A percentile compares a stretch with the other conserved stretches of the same genome.
phyloP scores from a whole-genome alignment of 805 yeast species.

The Saccharomycopsis babjevae region DNA sequence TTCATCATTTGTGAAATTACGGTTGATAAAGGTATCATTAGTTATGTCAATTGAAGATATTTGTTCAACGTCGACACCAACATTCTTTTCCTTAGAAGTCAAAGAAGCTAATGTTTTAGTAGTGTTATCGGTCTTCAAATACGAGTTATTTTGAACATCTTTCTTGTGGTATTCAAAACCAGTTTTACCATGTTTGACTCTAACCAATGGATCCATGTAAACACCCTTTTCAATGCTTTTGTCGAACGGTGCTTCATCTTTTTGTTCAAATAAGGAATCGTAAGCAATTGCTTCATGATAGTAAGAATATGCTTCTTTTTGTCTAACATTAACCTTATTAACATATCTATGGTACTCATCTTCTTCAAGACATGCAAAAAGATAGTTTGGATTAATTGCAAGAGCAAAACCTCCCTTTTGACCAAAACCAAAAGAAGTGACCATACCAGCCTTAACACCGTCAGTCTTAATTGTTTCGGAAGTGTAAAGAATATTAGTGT shows the following conservation, averaged over 20 bases:
- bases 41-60: slow-evolving; percentile 69
- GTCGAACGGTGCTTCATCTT: slow-evolving; percentile 86
- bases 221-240: slow-evolving; percentile 83
- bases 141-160: slow-evolving; percentile 36
- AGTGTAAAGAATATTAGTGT: slow-evolving; percentile 85
- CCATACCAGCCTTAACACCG: slow-evolving; percentile 94
- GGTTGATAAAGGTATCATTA: slow-evolving; percentile 84
- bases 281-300: slow-evolving; percentile 90
- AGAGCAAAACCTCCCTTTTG: slow-evolving; percentile 98
- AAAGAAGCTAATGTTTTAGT: slow-evolving; percentile 22
- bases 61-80: slow-evolving; percentile 96
- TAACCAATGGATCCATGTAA: slow-evolving; percentile 91
- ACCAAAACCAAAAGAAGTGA: slow-evolving; percentile 98
- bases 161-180: slow-evolving; percentile 40
- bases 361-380: slow-evolving; percentile 72
- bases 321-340: slow-evolving; percentile 63
- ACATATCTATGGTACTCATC: slow-evolving; percentile 62
- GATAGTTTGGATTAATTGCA: slow-evolving; percentile 85
- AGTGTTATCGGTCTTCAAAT: slow-evolving; percentile 15
- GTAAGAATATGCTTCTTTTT: slow-evolving; percentile 85
- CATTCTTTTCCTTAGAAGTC: slow-evolving; percentile 37
- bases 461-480: slow-evolving; percentile 88
- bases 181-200: slow-evolving; percentile 38
- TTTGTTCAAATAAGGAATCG: slow-evolving; percentile 85
- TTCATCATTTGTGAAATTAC: slow-evolving; percentile 83